A percentile compares a stretch with the other conserved stretches of the same genome.
Conservation (phyloP, 2,329 filamentous ascomycete genomes). For the Huntiella savannae region DNA sequence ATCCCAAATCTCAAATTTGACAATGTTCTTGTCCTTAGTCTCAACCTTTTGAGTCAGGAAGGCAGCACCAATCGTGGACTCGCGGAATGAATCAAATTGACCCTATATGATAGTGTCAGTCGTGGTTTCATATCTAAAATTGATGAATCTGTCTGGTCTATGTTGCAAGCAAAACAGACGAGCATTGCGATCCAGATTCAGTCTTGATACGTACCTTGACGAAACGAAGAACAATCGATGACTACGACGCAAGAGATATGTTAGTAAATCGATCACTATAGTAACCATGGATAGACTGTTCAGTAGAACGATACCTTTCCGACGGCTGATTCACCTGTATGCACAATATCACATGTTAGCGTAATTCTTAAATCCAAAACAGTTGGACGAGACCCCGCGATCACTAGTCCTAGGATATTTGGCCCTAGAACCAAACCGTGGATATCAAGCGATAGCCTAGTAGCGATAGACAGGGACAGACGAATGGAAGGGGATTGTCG, state of each 20-base stretch:
- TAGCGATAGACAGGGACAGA: too few relatives aligned
- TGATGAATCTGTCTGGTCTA: not conserved
- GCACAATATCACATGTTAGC: slow-evolving; percentile 20
- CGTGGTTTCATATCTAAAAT: not conserved
- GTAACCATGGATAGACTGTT: not conserved
- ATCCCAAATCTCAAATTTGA: slow-evolving; percentile 99
- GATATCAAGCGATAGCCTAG: slow-evolving; percentile 1
- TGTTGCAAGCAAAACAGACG: not conserved
- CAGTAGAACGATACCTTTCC: slow-evolving; percentile 55
- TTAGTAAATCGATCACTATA: slow-evolving; percentile 2
- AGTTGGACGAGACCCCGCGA: too few relatives aligned
- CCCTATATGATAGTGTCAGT: slow-evolving; percentile 36
- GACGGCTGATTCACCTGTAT: slow-evolving; percentile 73
- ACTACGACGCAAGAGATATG: slow-evolving; percentile 33
- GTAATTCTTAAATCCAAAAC: too few relatives aligned
- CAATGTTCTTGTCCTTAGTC: slow-evolving; percentile 90
- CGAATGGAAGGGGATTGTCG: slow-evolving; percentile 17
- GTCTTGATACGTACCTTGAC: slow-evolving; percentile 55
- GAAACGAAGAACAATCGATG: slow-evolving; percentile 91
- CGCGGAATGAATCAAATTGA: slow-evolving; percentile 94
- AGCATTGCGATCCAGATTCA: not conserved
- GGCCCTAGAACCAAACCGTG: not conserved
- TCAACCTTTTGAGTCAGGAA: slow-evolving; percentile 98
- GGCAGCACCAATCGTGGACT: slow-evolving; percentile 94
- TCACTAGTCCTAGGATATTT: too few relatives aligned